Percentiles rank a stretch among this genome's conserved stretches.
Evolutionary conservation across 2,329 filamentous ascomycete species (phyloP).

Genomic region (Capronia americana): DNA sequence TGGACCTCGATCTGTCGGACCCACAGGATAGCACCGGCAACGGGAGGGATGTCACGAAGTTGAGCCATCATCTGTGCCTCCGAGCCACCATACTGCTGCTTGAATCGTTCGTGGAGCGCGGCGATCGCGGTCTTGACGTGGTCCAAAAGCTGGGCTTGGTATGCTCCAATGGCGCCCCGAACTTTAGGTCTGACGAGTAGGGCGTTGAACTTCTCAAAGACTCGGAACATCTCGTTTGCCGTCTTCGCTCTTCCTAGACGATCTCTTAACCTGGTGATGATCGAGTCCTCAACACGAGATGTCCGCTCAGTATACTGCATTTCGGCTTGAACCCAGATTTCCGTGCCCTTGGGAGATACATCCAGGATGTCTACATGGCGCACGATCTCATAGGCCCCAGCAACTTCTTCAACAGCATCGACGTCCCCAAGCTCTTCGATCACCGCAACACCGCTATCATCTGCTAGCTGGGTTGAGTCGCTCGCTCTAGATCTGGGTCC

Average conservation of each 20-base stretch:
- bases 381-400: constrained; percentile 89
- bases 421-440: constrained; percentile 96
- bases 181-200: constrained; percentile 99
- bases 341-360: constrained; percentile 86
- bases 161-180: constrained; percentile 94
- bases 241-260: constrained; percentile 94
- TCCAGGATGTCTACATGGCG: constrained; percentile 96
- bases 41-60: constrained; percentile 90
- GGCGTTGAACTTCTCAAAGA: constrained; percentile 99
- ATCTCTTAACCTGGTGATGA: constrained; percentile 91
- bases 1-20: constrained; percentile 96
- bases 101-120: constrained; percentile 92
- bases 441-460: constrained; percentile 68
- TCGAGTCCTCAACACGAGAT: constrained; percentile 96
- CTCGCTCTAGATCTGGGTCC: constrained; percentile 72
- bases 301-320: constrained; percentile 97
- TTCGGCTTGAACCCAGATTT: constrained; percentile 91
- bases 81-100: constrained; percentile 97
- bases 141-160: constrained; percentile 96
- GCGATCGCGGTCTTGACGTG: constrained; percentile 97
- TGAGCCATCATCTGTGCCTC: constrained; percentile 99
- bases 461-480: constrained; percentile 58
- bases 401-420: constrained; percentile 94
- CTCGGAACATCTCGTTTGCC: constrained; percentile 99
- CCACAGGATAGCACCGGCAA: constrained; percentile 97